These are phyloP conservation scores for Leccinum griseonigrum DNA, from an alignment of 1,284 basidiomycete genomes.

Conservation along the genomic window DNA sequence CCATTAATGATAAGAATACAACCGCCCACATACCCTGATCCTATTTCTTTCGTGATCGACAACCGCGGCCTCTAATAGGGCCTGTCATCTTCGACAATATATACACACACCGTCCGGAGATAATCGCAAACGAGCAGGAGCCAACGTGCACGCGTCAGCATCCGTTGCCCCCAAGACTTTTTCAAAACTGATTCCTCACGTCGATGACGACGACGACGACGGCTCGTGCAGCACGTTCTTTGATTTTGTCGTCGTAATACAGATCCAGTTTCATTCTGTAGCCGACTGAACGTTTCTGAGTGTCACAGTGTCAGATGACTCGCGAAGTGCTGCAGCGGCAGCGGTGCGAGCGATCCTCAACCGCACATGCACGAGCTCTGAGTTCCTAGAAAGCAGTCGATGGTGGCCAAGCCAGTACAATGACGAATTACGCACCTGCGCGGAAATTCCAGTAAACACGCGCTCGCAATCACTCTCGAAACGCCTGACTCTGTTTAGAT, in stretches of 20 bases:
- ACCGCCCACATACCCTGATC: constrained; percentile 58
- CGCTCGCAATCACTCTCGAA: constrained; percentile 25
- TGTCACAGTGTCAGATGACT: constrained; percentile 73
- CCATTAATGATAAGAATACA: no score
- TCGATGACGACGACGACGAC: constrained; percentile 38
- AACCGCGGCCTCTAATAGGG: constrained; percentile 41
- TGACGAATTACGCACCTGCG: constrained; percentile 52
- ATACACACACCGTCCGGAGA: constrained; percentile 66
- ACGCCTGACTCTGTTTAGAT: background rate
- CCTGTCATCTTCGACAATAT: constrained; percentile 78
- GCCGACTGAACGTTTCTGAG: constrained; percentile 58
- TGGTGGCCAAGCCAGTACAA: background rate
- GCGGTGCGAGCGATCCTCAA: constrained; percentile 59
- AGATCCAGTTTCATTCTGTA: constrained; percentile 81
- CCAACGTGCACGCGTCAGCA: constrained; percentile 48
- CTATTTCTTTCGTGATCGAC: constrained; percentile 93
- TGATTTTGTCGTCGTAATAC: constrained; percentile 93
- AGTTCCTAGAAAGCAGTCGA: constrained; percentile 63
- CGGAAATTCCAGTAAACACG: constrained; percentile 56
- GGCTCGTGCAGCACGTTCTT: constrained; percentile 64
- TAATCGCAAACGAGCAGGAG: constrained; percentile 61
- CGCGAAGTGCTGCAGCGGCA: constrained; percentile 73
- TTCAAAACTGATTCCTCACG: background rate
- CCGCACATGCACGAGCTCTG: constrained; percentile 82
- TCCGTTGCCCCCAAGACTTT: background rate